Evolutionary conservation across 164 flowering plant genomes (phyloP).

Genomic region (Nymphaea thermarum): DNA sequence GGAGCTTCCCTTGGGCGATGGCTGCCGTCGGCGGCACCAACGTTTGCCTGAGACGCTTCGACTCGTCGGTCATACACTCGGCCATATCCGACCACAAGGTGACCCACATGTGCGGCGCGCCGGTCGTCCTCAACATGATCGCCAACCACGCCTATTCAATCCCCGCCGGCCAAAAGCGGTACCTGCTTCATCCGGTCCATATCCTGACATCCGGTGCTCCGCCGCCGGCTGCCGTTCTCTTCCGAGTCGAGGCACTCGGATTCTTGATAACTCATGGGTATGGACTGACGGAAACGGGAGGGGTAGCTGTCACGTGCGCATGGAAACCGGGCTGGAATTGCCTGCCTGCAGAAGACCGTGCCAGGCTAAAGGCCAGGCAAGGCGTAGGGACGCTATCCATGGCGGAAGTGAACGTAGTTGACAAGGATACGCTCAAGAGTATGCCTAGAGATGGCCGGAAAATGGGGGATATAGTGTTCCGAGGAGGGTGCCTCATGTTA

Average conservation of each 20-base stretch:
- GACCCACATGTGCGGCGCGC: slow-evolving; percentile 49
- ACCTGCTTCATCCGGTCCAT: slow-evolving; percentile 18
- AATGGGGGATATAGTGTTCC: slow-evolving; percentile 32
- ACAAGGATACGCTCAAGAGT: slow-evolving; percentile 14
- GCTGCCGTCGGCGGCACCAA: slow-evolving; percentile 50
- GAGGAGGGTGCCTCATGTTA: slow-evolving; percentile 26
- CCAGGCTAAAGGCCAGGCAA: slow-evolving; percentile 37
- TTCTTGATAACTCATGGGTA: slow-evolving; percentile 39
- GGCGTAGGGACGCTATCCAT: slow-evolving; percentile 22
- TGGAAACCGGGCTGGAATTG: slow-evolving; percentile 44
- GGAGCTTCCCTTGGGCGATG: slow-evolving; percentile 43
- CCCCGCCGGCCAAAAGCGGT: slow-evolving; percentile 6
- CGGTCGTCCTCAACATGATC: slow-evolving; percentile 47
- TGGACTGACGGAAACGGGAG: slow-evolving; percentile 46
- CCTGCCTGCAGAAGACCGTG: slow-evolving; percentile 26
- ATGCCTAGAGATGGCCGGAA: slow-evolving; percentile 26
- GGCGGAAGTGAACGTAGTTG: slow-evolving; percentile 28
- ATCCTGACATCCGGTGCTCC: slow-evolving; percentile 46
- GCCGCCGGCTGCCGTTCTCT: slow-evolving; percentile 34
- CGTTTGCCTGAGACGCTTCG: slow-evolving; percentile 38
- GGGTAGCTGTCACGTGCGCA: slow-evolving; percentile 25
- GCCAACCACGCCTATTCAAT: slow-evolving; percentile 3
- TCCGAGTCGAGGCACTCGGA: slow-evolving; percentile 26
- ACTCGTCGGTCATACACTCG: slow-evolving; percentile 13
- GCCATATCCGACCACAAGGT: slow-evolving; percentile 19